These are phyloP conservation scores for Strobilomyces dryophilus DNA, from an alignment of 768 basidiomycete genomes.

Conservation along the genomic window DNA sequence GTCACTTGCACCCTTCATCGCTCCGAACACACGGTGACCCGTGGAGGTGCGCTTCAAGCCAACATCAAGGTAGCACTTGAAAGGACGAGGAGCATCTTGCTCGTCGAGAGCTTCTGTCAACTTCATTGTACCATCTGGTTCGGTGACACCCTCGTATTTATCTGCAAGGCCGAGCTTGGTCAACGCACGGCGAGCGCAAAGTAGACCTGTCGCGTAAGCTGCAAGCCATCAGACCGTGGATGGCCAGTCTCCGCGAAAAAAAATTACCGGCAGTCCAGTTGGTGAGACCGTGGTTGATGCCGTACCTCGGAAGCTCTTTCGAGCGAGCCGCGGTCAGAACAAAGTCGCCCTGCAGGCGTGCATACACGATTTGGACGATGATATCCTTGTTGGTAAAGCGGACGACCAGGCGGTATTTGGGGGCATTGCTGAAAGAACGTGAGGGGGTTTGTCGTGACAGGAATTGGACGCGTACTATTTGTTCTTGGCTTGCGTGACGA, in stretches of 20 bases:
- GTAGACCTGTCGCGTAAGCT: constrained; percentile 97
- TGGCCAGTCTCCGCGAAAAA: background rate
- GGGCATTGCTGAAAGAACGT: constrained; percentile 64
- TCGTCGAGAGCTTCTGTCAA: constrained; percentile 84
- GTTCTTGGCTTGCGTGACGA: constrained; percentile 98
- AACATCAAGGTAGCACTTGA: constrained; percentile 98
- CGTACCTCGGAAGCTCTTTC: constrained; percentile 89
- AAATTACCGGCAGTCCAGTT: constrained; percentile 93
- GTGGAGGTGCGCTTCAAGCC: constrained; percentile 98
- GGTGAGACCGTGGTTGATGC: constrained; percentile 96
- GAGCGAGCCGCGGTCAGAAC: constrained; percentile 86
- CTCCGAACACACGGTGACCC: constrained; percentile 95
- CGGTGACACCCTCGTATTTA: constrained; percentile 92
- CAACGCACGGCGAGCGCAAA: constrained; percentile 90
- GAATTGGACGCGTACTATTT: constrained; percentile 67
- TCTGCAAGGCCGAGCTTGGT: constrained; percentile 95
- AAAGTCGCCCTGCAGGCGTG: constrained; percentile 96
- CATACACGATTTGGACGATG: constrained; percentile 93
- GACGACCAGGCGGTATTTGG: constrained; percentile 98
- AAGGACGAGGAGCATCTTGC: constrained; percentile 95
- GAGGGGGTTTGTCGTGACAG: constrained; percentile 4
- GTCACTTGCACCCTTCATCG: constrained; percentile 97
- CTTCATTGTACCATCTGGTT: constrained; percentile 83
- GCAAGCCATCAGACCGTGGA: constrained; percentile 1
- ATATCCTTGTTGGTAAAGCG: constrained; percentile 98